Conservation (phyloP, 83 land plant genomes). For the Diphasiastrum complanatum region DNA sequence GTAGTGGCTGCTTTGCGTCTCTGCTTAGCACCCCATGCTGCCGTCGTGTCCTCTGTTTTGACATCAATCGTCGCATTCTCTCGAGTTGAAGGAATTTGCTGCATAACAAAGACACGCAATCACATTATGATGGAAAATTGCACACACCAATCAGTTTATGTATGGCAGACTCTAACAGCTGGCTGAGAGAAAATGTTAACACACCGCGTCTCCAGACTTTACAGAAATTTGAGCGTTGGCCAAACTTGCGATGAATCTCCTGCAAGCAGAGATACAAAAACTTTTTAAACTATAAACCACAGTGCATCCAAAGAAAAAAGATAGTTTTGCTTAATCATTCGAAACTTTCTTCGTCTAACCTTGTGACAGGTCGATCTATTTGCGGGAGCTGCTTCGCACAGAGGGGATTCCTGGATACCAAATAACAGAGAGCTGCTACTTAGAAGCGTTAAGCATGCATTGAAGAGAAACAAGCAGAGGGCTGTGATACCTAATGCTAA, state of each 20-base stretch:
- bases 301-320: background rate
- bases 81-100: background rate
- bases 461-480: background rate
- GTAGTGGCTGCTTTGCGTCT: background rate
- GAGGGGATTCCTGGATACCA: no score
- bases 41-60: constrained; percentile 12
- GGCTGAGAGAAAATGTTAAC: no score
- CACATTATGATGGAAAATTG: no score
- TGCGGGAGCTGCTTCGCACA: no score
- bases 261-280: background rate
- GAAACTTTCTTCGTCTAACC: background rate
- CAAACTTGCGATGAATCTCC: no score
- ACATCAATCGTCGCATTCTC: background rate
- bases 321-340: background rate
- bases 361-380: constrained; percentile 3
- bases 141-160: no score
- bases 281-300: background rate
- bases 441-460: background rate
- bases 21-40: constrained; percentile 11
- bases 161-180: no score
- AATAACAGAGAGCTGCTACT: no score
- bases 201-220: no score
- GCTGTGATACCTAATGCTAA: background rate
- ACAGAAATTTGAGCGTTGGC: no score
- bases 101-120: no score